These are phyloP conservation scores for Epicoccum sorghinum DNA, from an alignment of 2,329 filamentous ascomycete genomes.

Conservation along the genomic window DNA sequence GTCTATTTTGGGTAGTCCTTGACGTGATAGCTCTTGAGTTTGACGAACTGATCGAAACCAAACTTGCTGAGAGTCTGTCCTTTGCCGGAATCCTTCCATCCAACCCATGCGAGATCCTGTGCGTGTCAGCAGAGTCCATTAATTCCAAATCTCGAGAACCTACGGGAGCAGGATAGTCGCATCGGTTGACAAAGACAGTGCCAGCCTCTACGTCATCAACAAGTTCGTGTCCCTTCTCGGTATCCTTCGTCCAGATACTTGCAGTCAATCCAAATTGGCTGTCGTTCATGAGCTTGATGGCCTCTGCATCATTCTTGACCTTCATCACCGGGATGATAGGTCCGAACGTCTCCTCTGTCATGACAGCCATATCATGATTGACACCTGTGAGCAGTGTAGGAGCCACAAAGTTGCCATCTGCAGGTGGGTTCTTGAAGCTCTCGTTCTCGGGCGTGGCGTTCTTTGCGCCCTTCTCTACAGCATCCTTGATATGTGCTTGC, in stretches of 20 bases:
- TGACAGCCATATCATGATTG: constrained; percentile 82
- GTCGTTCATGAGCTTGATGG: constrained; percentile 87
- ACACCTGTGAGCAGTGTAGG: constrained; percentile 83
- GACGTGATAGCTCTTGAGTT: constrained; percentile 93
- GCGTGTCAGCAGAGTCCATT: constrained; percentile 15
- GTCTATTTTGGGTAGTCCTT: constrained; percentile 72
- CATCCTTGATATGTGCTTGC: constrained; percentile 79
- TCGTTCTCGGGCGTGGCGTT: constrained; percentile 83
- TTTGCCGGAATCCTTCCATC: constrained; percentile 96
- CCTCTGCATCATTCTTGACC: constrained; percentile 80
- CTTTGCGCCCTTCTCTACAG: constrained; percentile 80
- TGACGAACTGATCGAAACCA: constrained; percentile 94
- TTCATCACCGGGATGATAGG: constrained; percentile 91
- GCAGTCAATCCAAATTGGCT: constrained; percentile 92
- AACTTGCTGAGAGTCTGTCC: constrained; percentile 88
- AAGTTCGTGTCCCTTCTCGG: constrained; percentile 73
- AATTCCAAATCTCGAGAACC: constrained; percentile 50
- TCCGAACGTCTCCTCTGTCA: constrained; percentile 94
- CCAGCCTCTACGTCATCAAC: constrained; percentile 85
- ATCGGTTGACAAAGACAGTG: constrained; percentile 94
- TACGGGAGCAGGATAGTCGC: constrained; percentile 90
- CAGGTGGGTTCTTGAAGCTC: constrained; percentile 73
- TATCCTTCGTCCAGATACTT: constrained; percentile 97
- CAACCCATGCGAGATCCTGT: constrained; percentile 92
- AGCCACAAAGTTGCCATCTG: constrained; percentile 86